These are phyloP conservation scores for Asterionellopsis glacialis DNA, from an alignment of 108 stramenopile genomes.

Conservation along the genomic window DNA sequence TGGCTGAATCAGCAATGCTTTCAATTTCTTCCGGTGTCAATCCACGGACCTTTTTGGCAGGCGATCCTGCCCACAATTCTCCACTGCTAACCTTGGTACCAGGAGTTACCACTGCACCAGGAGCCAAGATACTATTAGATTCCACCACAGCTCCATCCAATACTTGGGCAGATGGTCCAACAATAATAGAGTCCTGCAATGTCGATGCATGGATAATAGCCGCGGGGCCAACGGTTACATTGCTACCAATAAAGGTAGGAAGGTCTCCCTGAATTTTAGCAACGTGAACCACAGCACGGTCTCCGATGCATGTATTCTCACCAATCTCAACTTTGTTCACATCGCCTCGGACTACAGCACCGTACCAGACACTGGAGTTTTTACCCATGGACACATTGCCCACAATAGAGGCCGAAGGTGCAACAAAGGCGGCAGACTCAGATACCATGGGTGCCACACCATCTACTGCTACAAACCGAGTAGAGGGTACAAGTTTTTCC, in stretches of 20 bases:
- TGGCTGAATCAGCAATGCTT: constrained; percentile 33
- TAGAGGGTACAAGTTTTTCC: constrained; percentile 82
- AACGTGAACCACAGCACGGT: constrained; percentile 91
- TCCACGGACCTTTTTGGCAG: constrained; percentile 86
- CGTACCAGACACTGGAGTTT: constrained; percentile 81
- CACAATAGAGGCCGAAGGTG: constrained; percentile 76
- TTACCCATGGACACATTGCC: constrained; percentile 77
- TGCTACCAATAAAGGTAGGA: constrained; percentile 81
- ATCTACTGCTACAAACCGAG: constrained; percentile 84
- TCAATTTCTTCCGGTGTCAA: constrained; percentile 72
- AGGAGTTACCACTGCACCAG: constrained; percentile 83
- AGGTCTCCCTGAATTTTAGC: constrained; percentile 91
- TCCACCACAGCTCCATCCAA: constrained; percentile 87
- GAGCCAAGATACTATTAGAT: constrained; percentile 65
- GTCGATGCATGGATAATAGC: constrained; percentile 92
- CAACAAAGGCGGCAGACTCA: constrained; percentile 63
- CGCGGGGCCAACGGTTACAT: constrained; percentile 78
- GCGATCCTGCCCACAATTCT: constrained; percentile 89
- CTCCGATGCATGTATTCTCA: constrained; percentile 75
- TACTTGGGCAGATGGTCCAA: constrained; percentile 87
- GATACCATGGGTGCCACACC: constrained; percentile 64
- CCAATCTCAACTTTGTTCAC: constrained; percentile 83
- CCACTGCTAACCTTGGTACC: constrained; percentile 69
- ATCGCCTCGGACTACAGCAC: constrained; percentile 81
- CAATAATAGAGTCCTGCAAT: constrained; percentile 61